Conservation (phyloP, 768 basidiomycete species). For the Auricularia sp. region DNA sequence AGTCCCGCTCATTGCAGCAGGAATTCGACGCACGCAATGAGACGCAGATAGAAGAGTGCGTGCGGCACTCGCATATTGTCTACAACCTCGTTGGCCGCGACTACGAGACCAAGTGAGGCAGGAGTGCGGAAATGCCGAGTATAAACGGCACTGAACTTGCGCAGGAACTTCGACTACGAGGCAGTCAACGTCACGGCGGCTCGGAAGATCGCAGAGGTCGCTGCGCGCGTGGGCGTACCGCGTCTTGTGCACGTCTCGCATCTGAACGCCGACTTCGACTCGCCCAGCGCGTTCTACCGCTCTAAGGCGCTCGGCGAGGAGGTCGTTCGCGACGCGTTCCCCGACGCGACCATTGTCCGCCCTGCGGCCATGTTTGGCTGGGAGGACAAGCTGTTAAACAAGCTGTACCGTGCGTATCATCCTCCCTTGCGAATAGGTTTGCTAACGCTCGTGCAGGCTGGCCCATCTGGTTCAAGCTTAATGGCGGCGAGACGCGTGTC, state of each 20-base stretch:
- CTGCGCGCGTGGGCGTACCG: slow-evolving; percentile 65
- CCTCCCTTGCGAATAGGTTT: neutral
- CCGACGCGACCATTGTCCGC: slow-evolving; percentile 76
- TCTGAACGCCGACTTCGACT: slow-evolving; percentile 74
- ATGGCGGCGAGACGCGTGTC: slow-evolving; percentile 75
- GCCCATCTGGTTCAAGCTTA: slow-evolving; percentile 91
- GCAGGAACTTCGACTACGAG: slow-evolving; percentile 78
- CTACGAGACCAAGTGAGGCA: slow-evolving; percentile 82
- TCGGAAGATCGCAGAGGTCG: slow-evolving; percentile 74
- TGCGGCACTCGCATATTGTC: slow-evolving; percentile 91
- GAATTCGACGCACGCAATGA: slow-evolving; percentile 95
- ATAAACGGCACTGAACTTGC: too few relatives aligned
- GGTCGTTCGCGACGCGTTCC: slow-evolving; percentile 73
- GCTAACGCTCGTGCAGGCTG: slow-evolving; percentile 43
- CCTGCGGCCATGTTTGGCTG: slow-evolving; percentile 85
- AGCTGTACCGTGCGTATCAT: slow-evolving; percentile 67
- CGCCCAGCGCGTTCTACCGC: slow-evolving; percentile 74
- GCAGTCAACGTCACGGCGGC: slow-evolving; percentile 80
- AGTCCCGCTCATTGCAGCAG: slow-evolving; percentile 28
- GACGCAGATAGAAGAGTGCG: slow-evolving; percentile 83
- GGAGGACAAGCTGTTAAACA: slow-evolving; percentile 90
- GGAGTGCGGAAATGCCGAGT: neutral
- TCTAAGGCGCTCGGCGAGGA: slow-evolving; percentile 88
- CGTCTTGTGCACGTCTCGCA: slow-evolving; percentile 93
- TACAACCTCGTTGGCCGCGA: slow-evolving; percentile 94